Base-by-base conservation (phyloP, 495 filamentous ascomycete genomes). In the Annulohypoxylon nitens region DNA sequence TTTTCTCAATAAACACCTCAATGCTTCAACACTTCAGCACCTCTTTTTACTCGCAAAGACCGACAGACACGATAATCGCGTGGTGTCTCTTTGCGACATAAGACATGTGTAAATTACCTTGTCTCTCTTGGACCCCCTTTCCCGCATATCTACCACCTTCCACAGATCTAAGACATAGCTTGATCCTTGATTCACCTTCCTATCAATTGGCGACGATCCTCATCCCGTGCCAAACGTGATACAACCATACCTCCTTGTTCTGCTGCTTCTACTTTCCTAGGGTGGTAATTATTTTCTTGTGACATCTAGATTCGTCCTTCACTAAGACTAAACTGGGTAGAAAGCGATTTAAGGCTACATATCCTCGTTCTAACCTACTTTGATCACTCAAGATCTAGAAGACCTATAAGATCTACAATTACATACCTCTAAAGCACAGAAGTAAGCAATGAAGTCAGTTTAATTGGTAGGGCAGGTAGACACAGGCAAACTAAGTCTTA, bases 91-190 rank as follows among this genome's bases (percentile, higher is more conserved):
- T 16, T 50, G 36, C 36, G 36, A 54, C 30, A 34, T 57, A 18
- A 57, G 53, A 57, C 53, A 57, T 57, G 53, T 57, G 16, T 20
- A 57, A 57, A 57, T 57, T 57, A 20, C 53, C 10, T 18, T 57
- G 53, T 57, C 53, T 57, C 16, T 39, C 12, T 16, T n/a, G 26
- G 20, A 48, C 26, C 41, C 47, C 71, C n/a, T 60, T 55, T 53
- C 53, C 59, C 61, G 47, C 64, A 58, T 23, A 61, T 65, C 30
- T 48, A 20, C 45, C 39, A 71, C 47, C 63, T 45, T 47, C n/a
- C 43, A 75, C 72, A 68, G 57, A 75, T 75, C 72, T 71, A 72
- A 75, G 73, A 75, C 73, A 72, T 66, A 64, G 53, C 25, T 66
- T 55, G 64, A 69, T 69, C 73, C 64, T 61, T 72, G 73, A 61